Percentiles rank a stretch among this genome's conserved stretches.
These are phyloP conservation scores for Colletotrichum viniferum DNA, from an alignment of 2,329 filamentous ascomycete species.

Conservation along the genomic window DNA sequence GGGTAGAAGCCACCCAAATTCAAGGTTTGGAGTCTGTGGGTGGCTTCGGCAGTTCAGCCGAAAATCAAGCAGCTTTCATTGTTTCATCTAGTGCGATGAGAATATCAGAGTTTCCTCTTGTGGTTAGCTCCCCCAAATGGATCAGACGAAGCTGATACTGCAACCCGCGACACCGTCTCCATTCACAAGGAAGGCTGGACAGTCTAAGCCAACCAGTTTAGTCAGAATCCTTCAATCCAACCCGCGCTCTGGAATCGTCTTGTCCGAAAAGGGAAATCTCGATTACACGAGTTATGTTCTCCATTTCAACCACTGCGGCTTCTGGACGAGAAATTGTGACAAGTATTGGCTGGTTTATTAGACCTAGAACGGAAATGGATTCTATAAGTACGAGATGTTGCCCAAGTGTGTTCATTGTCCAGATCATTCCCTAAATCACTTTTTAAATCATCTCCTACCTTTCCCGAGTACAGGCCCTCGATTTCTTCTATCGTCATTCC, in stretches of 20 bases:
- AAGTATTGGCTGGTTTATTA: background rate
- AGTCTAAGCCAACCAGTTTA: background rate
- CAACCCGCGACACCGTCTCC: background rate
- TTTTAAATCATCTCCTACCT: background rate
- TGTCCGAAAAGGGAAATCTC: background rate
- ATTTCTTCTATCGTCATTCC: background rate
- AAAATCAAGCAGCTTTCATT: background rate
- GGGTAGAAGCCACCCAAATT: background rate
- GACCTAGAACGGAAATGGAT: background rate
- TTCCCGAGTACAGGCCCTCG: background rate
- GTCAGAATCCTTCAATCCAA: background rate
- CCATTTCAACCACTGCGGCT: background rate
- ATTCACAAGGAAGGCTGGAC: background rate
- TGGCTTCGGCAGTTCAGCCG: background rate
- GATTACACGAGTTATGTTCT: slow-evolving; percentile 1
- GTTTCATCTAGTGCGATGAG: slow-evolving; percentile 9
- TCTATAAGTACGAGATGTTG: background rate
- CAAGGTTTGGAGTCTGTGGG: background rate
- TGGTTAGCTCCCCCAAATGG: background rate
- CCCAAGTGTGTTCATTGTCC: background rate
- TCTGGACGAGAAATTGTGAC: background rate
- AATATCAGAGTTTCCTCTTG: background rate
- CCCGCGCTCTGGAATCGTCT: background rate
- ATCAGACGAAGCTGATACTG: background rate
- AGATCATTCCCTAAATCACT: background rate